Evolutionary conservation across 176 grass and related monocot species (phyloP), one percentile per base, ranked within the genome.

Genomic region (Dactylis glomerata): DNA sequence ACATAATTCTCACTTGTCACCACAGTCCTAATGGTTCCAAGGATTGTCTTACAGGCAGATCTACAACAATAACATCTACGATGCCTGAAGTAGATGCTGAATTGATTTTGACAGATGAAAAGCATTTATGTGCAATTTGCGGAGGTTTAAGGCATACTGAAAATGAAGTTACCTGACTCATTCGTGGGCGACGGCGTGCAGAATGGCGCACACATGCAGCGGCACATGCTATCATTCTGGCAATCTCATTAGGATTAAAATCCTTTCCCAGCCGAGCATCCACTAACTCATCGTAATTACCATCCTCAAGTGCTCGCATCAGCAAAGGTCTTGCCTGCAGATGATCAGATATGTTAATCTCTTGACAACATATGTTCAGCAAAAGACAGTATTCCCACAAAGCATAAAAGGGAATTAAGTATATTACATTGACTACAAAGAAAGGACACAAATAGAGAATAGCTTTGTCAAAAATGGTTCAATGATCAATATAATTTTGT

Each of bases 121-220:
- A 31, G 17, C 3, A 79, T 24, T 4, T 37, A 26, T n/a, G 17
- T 9, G 2, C 11, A 37, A 4, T 63, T 72, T 61, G 5, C 14
- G 23, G 12, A 71, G 68, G 14, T 73, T 19, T 30, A 73, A 67
- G 68, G 38, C 58, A 1, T 11, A 52, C 58, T 75, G 30, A 28
- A 56, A 56, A 19, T 15, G 14, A 83, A 70, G 51, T 71, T 90
- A 98, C 96, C 96, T 96, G 91, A 71, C 96, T 98, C 96, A 98
- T 98, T 47, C 93, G 85, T 83, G 93, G 96, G 1, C 96, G 87
- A 82, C 91, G 93, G n/a, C 88, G 88, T 84, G 96, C 93, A 73
- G 93, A 92, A 88, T 98, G 93, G 63, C 96, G 93, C 12, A 98
- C 93, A 72, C 96, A 98, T 83, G 96, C 96, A 72, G 93, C 93